Conservation (phyloP, 495 filamentous ascomycete genomes). For the Sphaerosporella brunnea region DNA sequence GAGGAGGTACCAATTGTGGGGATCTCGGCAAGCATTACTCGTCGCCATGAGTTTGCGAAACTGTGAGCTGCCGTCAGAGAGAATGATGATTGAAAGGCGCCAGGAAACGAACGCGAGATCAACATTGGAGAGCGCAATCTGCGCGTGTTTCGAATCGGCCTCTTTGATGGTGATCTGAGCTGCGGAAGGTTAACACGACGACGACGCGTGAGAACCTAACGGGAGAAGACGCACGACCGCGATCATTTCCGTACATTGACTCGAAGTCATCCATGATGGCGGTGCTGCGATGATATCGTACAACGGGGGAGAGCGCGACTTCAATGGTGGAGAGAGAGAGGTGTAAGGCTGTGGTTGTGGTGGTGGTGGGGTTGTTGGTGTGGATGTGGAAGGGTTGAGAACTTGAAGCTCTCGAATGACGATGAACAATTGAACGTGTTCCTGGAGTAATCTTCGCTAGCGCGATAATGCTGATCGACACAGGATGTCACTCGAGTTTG, state of each 20-base stretch:
- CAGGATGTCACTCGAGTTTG: too few relatives aligned
- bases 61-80: slow-evolving; percentile 8
- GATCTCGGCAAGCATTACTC: slow-evolving; percentile 81
- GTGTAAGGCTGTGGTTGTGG: not conserved
- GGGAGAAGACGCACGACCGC: slow-evolving; percentile 17
- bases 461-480: too few relatives aligned
- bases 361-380: not conserved
- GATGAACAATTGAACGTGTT: too few relatives aligned
- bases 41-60: slow-evolving; percentile 88
- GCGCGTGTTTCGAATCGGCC: slow-evolving; percentile 21
- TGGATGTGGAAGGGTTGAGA: too few relatives aligned
- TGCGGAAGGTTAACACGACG: not conserved
- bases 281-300: not conserved
- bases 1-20: slow-evolving; percentile 46
- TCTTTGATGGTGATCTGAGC: slow-evolving; percentile 26
- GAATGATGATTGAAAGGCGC: not conserved
- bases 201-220: not conserved
- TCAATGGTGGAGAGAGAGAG: too few relatives aligned
- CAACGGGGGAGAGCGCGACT: not conserved
- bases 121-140: slow-evolving; percentile 26
- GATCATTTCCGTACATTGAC: slow-evolving; percentile 23
- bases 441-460: too few relatives aligned
- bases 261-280: slow-evolving; percentile 23
- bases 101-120: slow-evolving; percentile 21
- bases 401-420: too few relatives aligned